Evolutionary conservation across 2,329 filamentous ascomycete species (phyloP).

Genomic region (Xylariales sp.): DNA sequence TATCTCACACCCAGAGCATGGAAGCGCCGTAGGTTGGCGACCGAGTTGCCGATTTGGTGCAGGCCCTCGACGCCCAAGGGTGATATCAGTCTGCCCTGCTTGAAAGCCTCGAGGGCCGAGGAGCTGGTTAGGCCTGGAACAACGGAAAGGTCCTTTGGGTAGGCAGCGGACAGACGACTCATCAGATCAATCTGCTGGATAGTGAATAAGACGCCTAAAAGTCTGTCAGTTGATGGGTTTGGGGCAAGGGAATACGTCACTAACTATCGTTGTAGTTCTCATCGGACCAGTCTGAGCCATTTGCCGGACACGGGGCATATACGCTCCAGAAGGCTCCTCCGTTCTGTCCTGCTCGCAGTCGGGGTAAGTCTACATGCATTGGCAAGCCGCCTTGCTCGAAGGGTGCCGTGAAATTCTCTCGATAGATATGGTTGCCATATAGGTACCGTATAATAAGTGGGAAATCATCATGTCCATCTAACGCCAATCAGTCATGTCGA

Average conservation of each 20-base stretch:
- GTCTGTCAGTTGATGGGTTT: conserved; percentile 41
- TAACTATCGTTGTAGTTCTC: conserved; percentile 52
- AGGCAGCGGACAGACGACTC: conserved; percentile 49
- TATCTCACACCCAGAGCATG: conserved; percentile 79
- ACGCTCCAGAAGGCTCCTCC: conserved; percentile 95
- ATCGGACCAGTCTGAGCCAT: conserved; percentile 70
- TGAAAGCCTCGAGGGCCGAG: conserved; percentile 58
- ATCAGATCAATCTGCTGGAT: conserved; percentile 62
- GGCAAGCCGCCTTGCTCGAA: conserved; percentile 67
- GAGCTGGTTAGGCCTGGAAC: conserved; percentile 48
- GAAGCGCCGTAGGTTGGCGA: conserved; percentile 70
- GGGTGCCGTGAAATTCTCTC: conserved; percentile 63
- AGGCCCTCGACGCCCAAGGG: conserved; percentile 81
- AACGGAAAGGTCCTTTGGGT: conserved; percentile 55
- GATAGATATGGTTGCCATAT: conserved; percentile 76
- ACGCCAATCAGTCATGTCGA: conserved; percentile 1
- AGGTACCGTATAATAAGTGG: conserved; percentile 63
- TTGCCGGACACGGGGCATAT: conserved; percentile 69
- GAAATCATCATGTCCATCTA: conserved; percentile 89
- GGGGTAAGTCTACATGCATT: conserved; percentile 73
- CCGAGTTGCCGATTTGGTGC: conserved; percentile 87
- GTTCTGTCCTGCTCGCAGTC: conserved; percentile 64
- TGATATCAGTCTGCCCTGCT: conserved; percentile 62
- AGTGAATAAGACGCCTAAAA: conserved; percentile 59
- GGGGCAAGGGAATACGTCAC: conserved; percentile 5